Base-by-base conservation (phyloP, 768 basidiomycete genomes). In the Suillus fuscotomentosus region DNA sequence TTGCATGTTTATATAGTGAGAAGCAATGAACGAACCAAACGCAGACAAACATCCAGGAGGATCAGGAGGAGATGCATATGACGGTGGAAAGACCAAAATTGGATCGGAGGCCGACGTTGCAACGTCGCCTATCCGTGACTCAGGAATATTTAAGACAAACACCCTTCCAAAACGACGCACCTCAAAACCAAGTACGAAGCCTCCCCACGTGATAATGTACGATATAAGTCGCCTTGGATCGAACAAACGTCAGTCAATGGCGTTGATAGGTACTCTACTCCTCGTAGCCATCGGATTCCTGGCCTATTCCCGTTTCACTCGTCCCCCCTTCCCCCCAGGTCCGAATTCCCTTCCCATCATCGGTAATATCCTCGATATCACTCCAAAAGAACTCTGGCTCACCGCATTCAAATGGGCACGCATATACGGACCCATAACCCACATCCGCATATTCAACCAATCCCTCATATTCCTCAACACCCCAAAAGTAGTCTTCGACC, bases 401-500 rank as follows among this genome's bases (percentile, higher is more conserved):
- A 76, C 77, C n/a, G 86, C 84, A 2, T 78, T 80, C 4, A 72
- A 81, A 55, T 91, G 89, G 90, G 84, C 85, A 3, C 57, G 17
- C 48, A 63, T 13, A 42, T 56, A 68, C 88, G 90, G 91, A 56
- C 84, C 83, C 55, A 77, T 91, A 68, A 84, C 86, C 0, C 87
- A 89, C 70, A 73, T 91, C 42, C 86, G 88, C 67, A 75, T 90
- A 27, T 79, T 89, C 55, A 88, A 89, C 0, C 85, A 90, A 65
- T 83, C 84, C 2, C 82, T 93, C 41, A 78, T 92, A 38, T 88
- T 92, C 75, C 69, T 92, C 60, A 89, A 87, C 74, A 83, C 83
- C 41, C 80, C 82, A 8, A 82, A 88, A 43, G 86, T 81, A 0
- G 83, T 82, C 0, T 78, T 79, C 45, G 90, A 91, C 42, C 75